Evolutionary conservation across 768 basidiomycete species (phyloP).

Genomic region (Leccinellum rugosiceps): DNA sequence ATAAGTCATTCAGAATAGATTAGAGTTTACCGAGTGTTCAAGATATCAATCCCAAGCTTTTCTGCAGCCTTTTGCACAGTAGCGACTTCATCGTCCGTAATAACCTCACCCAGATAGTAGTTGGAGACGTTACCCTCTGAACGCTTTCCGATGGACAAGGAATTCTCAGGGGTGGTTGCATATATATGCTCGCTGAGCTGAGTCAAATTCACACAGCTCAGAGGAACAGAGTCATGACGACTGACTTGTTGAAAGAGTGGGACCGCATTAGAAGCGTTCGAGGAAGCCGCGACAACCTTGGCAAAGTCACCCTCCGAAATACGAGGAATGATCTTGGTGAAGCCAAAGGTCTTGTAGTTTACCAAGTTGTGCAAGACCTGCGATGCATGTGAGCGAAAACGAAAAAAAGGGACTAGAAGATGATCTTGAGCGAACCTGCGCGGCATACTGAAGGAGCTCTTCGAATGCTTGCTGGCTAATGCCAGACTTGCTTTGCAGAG

Average conservation of each 20-base stretch:
- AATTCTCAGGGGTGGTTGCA: conserved; percentile 56
- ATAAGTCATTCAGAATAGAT: background rate
- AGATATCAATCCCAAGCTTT: conserved; percentile 65
- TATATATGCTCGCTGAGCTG: conserved; percentile 79
- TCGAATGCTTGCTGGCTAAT: conserved; percentile 63
- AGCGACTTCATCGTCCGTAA: conserved; percentile 76
- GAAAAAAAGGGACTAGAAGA: background rate
- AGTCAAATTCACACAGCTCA: conserved; percentile 2
- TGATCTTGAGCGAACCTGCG: conserved; percentile 48
- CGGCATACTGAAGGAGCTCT: conserved; percentile 65
- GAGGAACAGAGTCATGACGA: background rate
- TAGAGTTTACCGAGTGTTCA: conserved; percentile 70
- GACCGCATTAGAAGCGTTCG: conserved; percentile 51
- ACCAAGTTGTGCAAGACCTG: conserved; percentile 43
- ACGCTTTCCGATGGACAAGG: conserved; percentile 78
- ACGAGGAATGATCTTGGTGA: conserved; percentile 83
- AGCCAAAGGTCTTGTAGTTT: conserved; percentile 82
- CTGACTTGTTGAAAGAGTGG: conserved; percentile 63
- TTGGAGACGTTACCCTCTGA: conserved; percentile 75
- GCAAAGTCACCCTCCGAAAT: conserved; percentile 58
- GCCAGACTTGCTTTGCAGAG: conserved; percentile 51
- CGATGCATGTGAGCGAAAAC: background rate
- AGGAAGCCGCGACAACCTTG: conserved; percentile 57
- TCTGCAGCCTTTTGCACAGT: conserved; percentile 74
- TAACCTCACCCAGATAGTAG: conserved; percentile 76